phyloP scores from a whole-genome alignment of 1,284 basidiomycete species.

The Cerioporus squamosus region DNA sequence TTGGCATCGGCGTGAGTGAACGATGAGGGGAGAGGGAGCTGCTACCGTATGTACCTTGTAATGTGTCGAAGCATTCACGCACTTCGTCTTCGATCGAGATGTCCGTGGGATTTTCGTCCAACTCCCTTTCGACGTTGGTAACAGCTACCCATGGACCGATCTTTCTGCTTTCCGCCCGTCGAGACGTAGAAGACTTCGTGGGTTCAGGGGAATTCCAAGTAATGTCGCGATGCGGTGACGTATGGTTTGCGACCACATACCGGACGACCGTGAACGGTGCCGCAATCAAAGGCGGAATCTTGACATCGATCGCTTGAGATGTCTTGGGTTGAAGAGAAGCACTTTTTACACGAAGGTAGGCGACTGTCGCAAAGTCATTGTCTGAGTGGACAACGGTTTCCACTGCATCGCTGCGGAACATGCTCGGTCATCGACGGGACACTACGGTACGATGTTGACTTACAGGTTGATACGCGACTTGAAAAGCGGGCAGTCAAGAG shows the following conservation, averaged over 20 bases:
- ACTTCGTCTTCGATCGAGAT: conserved; percentile 67
- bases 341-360: conserved; percentile 80
- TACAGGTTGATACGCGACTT: conserved; percentile 78
- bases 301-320: conserved; percentile 25
- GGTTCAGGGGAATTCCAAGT: not conserved
- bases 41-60: conserved; percentile 61
- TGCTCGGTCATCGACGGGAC: not conserved
- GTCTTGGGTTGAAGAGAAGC: conserved; percentile 65
- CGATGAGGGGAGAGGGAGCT: not conserved
- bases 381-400: conserved; percentile 80
- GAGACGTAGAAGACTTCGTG: too few species aligned
- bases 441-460: conserved; percentile 28
- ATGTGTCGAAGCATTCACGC: conserved; percentile 56
- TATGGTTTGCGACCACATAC: conserved; percentile 18
- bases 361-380: conserved; percentile 82
- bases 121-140: conserved; percentile 51
- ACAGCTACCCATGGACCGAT: conserved; percentile 60
- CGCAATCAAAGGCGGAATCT: conserved; percentile 59
- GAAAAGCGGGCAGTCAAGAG: conserved; percentile 91
- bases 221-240: too few species aligned
- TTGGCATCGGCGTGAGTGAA: conserved; percentile 5
- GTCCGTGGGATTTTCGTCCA: conserved; percentile 10
- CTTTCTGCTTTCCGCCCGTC: conserved; percentile 4
- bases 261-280: conserved; percentile 38
- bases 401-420: conserved; percentile 54